These are phyloP conservation scores for Skeletonema menzelii DNA, from an alignment of 108 stramenopile genomes.

Conservation along the genomic window DNA sequence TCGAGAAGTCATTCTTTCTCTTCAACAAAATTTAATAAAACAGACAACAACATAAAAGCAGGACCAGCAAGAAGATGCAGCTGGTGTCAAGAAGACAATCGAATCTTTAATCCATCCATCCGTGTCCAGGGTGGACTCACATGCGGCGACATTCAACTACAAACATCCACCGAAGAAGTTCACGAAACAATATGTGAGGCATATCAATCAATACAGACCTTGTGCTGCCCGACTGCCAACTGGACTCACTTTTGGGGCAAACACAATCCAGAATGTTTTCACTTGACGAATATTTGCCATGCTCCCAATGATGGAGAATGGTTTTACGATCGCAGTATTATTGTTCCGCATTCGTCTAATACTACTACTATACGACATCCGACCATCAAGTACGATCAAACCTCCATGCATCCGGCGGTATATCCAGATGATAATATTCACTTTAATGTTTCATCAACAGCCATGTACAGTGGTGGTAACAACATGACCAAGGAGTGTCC, in stretches of 20 bases:
- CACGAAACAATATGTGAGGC: neutral
- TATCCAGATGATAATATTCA: neutral
- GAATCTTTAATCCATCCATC: neutral
- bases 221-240: neutral
- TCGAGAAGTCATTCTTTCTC: neutral
- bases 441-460: neutral
- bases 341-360: neutral
- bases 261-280: neutral
- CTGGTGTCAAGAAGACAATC: neutral
- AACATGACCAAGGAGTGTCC: conserved; percentile 15
- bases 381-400: neutral
- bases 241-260: neutral
- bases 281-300: neutral
- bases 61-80: neutral
- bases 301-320: neutral
- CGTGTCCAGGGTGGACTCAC: neutral
- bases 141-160: neutral
- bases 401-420: neutral
- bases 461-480: neutral
- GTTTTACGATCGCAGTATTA: neutral
- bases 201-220: neutral
- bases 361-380: neutral
- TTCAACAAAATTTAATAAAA: neutral
- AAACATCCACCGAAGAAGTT: neutral
- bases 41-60: neutral